Evolutionary conservation across 495 filamentous ascomycete genomes (phyloP).

Genomic region (Copromyces sp.): DNA sequence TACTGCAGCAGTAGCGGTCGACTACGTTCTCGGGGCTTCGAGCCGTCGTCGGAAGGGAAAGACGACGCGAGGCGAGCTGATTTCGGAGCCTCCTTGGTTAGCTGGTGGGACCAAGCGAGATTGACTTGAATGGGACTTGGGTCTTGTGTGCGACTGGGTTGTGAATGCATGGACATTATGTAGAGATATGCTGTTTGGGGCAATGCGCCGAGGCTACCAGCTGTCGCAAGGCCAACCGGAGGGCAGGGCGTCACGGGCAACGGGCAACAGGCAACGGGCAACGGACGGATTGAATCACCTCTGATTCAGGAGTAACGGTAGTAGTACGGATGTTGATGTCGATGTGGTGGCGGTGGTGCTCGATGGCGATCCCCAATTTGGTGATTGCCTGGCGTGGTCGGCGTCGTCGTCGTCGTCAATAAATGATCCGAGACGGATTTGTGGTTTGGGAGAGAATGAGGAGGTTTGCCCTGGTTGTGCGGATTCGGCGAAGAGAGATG

Average conservation of each 20-base stretch:
- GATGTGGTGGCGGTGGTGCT: not conserved
- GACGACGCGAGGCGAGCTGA: not conserved
- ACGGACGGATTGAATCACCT: not conserved
- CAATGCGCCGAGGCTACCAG: not conserved
- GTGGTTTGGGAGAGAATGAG: not conserved
- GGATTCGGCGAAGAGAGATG: not conserved
- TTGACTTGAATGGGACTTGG: not conserved
- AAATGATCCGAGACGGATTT: not conserved
- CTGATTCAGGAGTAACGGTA: not conserved
- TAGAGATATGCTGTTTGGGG: not conserved
- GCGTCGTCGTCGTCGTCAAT: not conserved
- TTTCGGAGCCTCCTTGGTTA: not conserved
- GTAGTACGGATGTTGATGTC: not conserved
- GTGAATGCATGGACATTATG: not conserved
- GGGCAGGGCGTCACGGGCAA: not conserved
- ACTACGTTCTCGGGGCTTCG: not conserved
- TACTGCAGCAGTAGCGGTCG: constrained; percentile 3
- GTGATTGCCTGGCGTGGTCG: not conserved
- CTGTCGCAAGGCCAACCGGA: not conserved
- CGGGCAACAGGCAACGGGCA: not conserved
- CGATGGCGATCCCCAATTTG: not conserved
- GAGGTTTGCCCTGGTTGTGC: not conserved
- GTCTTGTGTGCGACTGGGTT: not conserved
- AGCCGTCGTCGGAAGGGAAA: not conserved
- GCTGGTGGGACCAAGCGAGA: not conserved